Conservation (phyloP, 164 flowering plant genomes). For the Liriodendron chinense region DNA sequence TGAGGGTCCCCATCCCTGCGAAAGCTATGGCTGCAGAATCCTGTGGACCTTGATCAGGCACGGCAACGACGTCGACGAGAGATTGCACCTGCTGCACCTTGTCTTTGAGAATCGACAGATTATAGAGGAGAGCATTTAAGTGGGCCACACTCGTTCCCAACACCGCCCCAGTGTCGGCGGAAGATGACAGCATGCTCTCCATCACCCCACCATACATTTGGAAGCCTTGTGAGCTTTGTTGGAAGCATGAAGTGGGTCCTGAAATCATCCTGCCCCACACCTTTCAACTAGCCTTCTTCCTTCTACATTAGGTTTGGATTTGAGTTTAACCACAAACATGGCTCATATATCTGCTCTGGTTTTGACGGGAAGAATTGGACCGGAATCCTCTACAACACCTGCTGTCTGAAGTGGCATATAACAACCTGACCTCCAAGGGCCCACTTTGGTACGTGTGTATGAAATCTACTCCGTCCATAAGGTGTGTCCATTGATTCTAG, state of each 20-base stretch:
- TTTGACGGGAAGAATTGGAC: background rate
- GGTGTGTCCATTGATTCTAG: too few species aligned
- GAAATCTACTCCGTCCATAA: too few species aligned
- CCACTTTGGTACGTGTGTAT: too few species aligned
- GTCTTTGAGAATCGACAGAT: slow-evolving; percentile 51
- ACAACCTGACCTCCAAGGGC: too few species aligned
- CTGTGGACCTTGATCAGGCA: slow-evolving; percentile 24
- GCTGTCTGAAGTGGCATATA: too few species aligned
- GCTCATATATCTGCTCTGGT: background rate
- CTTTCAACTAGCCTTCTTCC: background rate
- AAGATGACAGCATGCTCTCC: slow-evolving; percentile 18
- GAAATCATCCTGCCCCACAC: slow-evolving; percentile 22
- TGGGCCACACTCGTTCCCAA: slow-evolving; percentile 8
- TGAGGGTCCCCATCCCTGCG: slow-evolving; percentile 35
- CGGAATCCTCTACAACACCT: too few species aligned
- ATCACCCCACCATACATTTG: slow-evolving; percentile 20
- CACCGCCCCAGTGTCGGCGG: slow-evolving; percentile 6
- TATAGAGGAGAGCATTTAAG: slow-evolving; percentile 41
- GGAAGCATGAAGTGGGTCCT: slow-evolving; percentile 26
- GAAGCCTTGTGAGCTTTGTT: slow-evolving; percentile 21
- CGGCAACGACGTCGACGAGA: slow-evolving; percentile 28
- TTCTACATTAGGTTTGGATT: background rate
- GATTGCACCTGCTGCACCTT: slow-evolving; percentile 57
- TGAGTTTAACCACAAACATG: background rate
- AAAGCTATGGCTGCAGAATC: slow-evolving; percentile 35